Percentiles rank a stretch among this genome's conserved stretches.
phyloP scores from a whole-genome alignment of 345 rosid species.

The Aquilaria yunnanensis region DNA sequence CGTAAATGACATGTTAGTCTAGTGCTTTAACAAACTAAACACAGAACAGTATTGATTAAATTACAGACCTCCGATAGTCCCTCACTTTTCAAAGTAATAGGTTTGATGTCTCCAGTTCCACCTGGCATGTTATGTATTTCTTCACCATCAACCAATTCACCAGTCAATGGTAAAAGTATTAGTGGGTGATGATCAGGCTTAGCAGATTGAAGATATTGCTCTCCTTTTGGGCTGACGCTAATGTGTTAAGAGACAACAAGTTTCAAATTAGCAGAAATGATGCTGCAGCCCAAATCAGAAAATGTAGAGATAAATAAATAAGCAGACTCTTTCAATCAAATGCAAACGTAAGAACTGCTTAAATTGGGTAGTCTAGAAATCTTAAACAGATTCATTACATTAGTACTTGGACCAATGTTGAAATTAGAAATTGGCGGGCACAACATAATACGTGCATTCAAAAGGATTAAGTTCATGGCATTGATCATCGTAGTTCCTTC shows the following conservation, averaged over 20 bases:
- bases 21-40: too few relatives aligned
- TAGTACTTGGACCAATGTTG: too few relatives aligned
- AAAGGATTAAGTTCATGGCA: too few relatives aligned
- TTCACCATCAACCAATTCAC: conserved; percentile 29
- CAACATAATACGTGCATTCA: too few relatives aligned
- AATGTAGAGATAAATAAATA: too few relatives aligned
- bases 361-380: too few relatives aligned
- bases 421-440: too few relatives aligned
- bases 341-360: too few relatives aligned
- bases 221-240: conserved; percentile 31
- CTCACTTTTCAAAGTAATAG: conserved; percentile 18
- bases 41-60: not conserved
- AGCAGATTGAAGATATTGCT: conserved; percentile 30
- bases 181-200: conserved; percentile 35
- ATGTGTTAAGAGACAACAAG: conserved; percentile 9
- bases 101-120: conserved; percentile 20
- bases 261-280: not conserved
- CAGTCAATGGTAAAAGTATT: conserved; percentile 24
- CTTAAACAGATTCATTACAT: too few relatives aligned
- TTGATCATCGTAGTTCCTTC: too few relatives aligned
- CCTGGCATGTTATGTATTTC: conserved; percentile 17
- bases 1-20: not conserved
- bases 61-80: conserved; percentile 32
- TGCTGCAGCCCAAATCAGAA: too few relatives aligned
- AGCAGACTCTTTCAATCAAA: too few relatives aligned